These are phyloP conservation scores for Euptelea pleiosperma DNA, from an alignment of 164 flowering plant genomes.

Conservation along the genomic window DNA sequence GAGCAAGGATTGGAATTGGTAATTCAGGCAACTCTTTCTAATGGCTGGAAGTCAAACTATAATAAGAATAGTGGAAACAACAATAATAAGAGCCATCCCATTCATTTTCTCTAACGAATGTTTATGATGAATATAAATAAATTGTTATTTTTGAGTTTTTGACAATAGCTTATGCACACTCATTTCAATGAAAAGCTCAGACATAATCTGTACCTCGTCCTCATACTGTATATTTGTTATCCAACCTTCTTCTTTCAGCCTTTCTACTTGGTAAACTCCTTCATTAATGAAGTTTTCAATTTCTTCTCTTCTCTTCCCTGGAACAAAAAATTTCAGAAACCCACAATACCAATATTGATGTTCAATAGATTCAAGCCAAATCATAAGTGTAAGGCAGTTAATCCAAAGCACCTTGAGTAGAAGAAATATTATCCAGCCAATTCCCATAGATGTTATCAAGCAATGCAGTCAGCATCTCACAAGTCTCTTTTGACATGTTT, in stretches of 20 bases:
- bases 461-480: conserved; percentile 84
- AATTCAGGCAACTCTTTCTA: neutral
- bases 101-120: too few species aligned
- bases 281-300: conserved; percentile 73
- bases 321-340: conserved; percentile 6
- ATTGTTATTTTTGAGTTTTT: too few species aligned
- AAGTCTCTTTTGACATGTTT: conserved; percentile 75
- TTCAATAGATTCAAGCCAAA: conserved; percentile 12
- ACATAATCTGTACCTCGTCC: conserved; percentile 65
- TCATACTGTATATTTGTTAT: conserved; percentile 73
- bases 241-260: conserved; percentile 77
- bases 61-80: neutral
- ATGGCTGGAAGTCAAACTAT: too few species aligned
- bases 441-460: conserved; percentile 87
- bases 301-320: conserved; percentile 81
- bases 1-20: neutral
- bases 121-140: too few species aligned
- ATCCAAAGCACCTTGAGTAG: conserved; percentile 46
- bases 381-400: conserved; percentile 1
- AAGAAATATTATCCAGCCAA: conserved; percentile 74
- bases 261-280: conserved; percentile 76
- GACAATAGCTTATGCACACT: too few species aligned
- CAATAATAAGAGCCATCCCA: too few species aligned
- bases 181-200: neutral
- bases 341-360: conserved; percentile 3